Evolutionary conservation across 352 stramenopile genomes (phyloP).

Genomic region (Pythium apleroticum): DNA sequence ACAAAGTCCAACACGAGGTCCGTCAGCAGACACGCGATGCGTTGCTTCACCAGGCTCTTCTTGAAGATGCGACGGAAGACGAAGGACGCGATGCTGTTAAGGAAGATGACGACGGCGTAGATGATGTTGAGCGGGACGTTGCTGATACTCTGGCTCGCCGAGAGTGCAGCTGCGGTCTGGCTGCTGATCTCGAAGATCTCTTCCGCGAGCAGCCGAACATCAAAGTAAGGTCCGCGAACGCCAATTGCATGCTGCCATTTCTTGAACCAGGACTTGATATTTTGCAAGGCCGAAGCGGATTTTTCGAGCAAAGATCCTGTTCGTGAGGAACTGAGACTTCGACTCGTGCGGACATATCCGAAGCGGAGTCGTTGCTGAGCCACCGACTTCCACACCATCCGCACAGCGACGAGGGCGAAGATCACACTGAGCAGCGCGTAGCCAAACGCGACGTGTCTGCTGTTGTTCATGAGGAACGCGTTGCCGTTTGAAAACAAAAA

Average conservation of each 20-base stretch:
- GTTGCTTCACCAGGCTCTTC: neutral
- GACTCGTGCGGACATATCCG: neutral
- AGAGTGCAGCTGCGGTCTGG: neutral
- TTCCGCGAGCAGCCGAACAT: neutral
- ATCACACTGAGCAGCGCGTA: neutral
- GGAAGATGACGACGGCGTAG: constrained; percentile 21
- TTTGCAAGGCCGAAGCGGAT: neutral
- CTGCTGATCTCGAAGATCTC: neutral
- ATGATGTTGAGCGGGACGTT: constrained; percentile 6
- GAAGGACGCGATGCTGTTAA: constrained; percentile 1
- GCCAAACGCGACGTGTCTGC: neutral
- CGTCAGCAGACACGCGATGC: constrained; percentile 8
- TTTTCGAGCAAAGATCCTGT: neutral
- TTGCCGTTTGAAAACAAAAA: neutral
- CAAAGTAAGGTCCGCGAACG: constrained; percentile 16
- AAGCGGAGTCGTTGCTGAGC: neutral
- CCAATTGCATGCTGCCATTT: neutral
- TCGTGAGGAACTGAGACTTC: neutral
- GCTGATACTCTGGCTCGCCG: constrained; percentile 7
- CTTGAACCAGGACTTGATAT: neutral
- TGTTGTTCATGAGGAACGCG: neutral
- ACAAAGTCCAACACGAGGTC: constrained; percentile 25
- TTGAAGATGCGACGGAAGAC: neutral
- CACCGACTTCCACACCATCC: neutral
- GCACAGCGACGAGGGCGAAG: neutral